Conservation (phyloP, 106 monocot genomes). For the Dendrobium chrysotoxum region DNA sequence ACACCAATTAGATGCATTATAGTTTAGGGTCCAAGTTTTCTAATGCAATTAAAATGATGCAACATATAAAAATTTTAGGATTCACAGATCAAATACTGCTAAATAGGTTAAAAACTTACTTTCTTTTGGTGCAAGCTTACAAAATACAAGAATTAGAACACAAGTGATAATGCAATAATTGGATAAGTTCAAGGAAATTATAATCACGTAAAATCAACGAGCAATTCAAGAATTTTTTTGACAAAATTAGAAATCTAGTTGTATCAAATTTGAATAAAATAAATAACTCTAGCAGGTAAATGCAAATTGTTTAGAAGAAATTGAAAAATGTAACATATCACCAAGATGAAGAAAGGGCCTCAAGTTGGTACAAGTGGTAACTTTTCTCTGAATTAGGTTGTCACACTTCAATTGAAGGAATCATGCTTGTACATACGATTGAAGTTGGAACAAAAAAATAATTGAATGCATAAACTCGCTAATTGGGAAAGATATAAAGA, state of each 20-base stretch:
- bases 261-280: neutral
- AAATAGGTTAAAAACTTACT: neutral
- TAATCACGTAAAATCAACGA: neutral
- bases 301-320: slow-evolving; percentile 1
- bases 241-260: neutral
- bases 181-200: neutral
- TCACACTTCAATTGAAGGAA: neutral
- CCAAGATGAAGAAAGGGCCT: neutral
- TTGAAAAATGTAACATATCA: neutral
- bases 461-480: too few relatives aligned
- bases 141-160: neutral
- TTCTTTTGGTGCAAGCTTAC: neutral
- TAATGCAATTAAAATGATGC: neutral
- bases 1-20: too few relatives aligned
- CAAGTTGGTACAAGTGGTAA: neutral
- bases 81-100: neutral
- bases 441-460: neutral
- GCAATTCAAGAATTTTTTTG: neutral
- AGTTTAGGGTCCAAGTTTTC: too few relatives aligned
- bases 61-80: neutral
- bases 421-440: neutral
- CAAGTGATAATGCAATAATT: neutral
- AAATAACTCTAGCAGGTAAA: neutral
- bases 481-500: too few relatives aligned
- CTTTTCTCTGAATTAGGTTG: neutral